Base-by-base conservation (phyloP, 306 rosid genomes). In the Ammopiptanthus mongolicus region DNA sequence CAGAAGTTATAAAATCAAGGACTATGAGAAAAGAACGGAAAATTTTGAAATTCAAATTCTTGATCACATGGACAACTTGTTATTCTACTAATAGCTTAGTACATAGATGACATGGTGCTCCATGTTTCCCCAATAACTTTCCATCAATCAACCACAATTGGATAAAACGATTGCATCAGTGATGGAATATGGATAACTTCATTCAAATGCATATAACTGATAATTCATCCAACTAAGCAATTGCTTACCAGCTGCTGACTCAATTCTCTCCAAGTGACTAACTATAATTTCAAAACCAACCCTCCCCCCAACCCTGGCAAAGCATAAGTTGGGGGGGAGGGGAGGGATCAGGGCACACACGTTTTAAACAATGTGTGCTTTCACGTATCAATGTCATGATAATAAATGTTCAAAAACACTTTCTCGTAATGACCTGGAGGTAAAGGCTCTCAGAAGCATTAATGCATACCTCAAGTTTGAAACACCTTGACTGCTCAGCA, bases 401-500 rank as follows among this genome's bases (percentile, higher is more conserved):
- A 77, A n/a, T 3, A 64, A 39, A 31, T 53, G 60, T 42, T 72
- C 29, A 12, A 21, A 46, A 59, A 34, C 61, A 65, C 5, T 46
- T 66, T 50, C 59, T 51, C 59, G 15, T 52, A 15, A 48, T 22
- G 65, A 52, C n/a, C 37, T 31, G 3, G 19, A 46, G 28, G 79
- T 46, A 57, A 65, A 70, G 70, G 55, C 52, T 64, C 53, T 39
- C 39, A 28, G 44, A 64, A 22, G 78, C 58, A 76, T 52, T 53
- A 19, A 53, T 48, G 11, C 58, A 25, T 86, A 93, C 98, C 97
- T 93, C 98, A 12, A 93, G 93, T 79, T 93, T 93, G 88, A 93
- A 93, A 85, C 98, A 93, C 86, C 98, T 89, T 15, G 97, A 93
- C 76, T 93, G 97, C 88, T 93, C 98, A 28, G 93, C 81, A 62